These are phyloP conservation scores for Microsporum canis DNA, from an alignment of 2,329 filamentous ascomycete genomes.

Conservation along the genomic window DNA sequence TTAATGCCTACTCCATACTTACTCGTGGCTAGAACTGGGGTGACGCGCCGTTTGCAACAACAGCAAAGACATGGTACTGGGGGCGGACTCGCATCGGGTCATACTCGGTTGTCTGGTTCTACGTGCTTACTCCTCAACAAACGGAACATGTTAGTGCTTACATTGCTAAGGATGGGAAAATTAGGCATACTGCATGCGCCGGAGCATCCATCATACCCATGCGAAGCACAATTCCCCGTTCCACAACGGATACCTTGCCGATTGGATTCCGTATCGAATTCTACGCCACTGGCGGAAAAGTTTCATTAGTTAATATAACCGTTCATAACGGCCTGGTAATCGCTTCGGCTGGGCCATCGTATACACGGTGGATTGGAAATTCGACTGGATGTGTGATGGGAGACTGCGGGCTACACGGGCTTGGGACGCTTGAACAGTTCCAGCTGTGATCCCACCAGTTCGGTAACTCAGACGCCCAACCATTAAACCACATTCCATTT, in stretches of 20 bases:
- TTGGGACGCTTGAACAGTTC: conserved; percentile 13
- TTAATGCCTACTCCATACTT: background rate
- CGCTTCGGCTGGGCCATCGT: conserved; percentile 2
- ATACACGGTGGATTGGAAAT: conserved; percentile 11
- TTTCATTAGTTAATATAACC: conserved; percentile 1
- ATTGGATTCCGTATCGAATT: background rate
- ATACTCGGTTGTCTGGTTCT: conserved; percentile 39
- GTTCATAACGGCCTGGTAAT: conserved; percentile 2
- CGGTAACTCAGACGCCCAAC: background rate
- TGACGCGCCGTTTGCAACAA: conserved; percentile 25
- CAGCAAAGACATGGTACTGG: conserved; percentile 32
- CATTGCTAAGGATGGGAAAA: background rate
- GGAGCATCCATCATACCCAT: background rate
- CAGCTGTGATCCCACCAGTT: background rate
- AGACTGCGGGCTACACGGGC: background rate
- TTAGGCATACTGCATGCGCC: background rate
- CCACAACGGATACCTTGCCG: background rate
- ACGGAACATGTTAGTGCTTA: conserved; percentile 1
- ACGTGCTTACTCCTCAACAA: conserved; percentile 17
- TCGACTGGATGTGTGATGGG: conserved; percentile 8
- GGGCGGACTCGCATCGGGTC: conserved; percentile 35
- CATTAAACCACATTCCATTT: background rate
- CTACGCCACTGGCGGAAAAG: background rate
- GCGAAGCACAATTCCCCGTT: background rate
- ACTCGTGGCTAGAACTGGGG: conserved; percentile 32